Base-by-base conservation (phyloP, 2,329 filamentous ascomycete genomes). In the Zymoseptoria pseudotritici region DNA sequence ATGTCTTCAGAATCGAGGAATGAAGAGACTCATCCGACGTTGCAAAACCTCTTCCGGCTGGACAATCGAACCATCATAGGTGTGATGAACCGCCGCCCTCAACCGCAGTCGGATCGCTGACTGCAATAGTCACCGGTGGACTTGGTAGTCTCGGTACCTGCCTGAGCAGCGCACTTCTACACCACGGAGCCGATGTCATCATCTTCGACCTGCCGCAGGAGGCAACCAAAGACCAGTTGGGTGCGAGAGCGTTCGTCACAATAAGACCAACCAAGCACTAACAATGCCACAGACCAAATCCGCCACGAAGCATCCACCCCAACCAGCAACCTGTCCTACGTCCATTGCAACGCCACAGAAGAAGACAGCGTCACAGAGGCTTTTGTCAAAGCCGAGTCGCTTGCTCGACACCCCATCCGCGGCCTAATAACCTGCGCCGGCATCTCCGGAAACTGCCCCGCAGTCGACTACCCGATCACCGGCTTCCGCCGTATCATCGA, bases 381-480 rank as follows among this genome's bases (percentile, higher is more conserved):
- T 3, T 52, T 52, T 7, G 10, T 10, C 5, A 52, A 1, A 0
- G 50, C 50, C 20, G 2, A 3, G 5, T 52, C 50, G 1, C 20
- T 21, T 5, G 20, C 50, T 1, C 50, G 50, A 6, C 19, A 19
- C 5, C 50, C 50, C 13, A 21, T 96, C 62, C 90, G 96, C 70
- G 91, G 91, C 0, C 77, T 96, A 58, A 84, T 96, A 54, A 86
- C 86, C 0, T 86, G 86, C 0, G 87, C 87, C 0, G 87, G 86
- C 1, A 89, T 91, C 68, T 90, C 96, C 76, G 88, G 95, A 74
- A 90, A 95, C 76, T 91, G 86, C 0, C 77, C 89, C 0, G 91
- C 92, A 1, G 79, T 96, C 58, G 90, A 96, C 54, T 95, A 96
- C 72, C 79, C 79, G 2, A 77, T 80, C 56, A 80, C 84, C 69